Evolutionary conservation across 495 filamentous ascomycete species (phyloP), one percentile per base, ranked within the genome.

Genomic region (Talaromyces wortmannii): DNA sequence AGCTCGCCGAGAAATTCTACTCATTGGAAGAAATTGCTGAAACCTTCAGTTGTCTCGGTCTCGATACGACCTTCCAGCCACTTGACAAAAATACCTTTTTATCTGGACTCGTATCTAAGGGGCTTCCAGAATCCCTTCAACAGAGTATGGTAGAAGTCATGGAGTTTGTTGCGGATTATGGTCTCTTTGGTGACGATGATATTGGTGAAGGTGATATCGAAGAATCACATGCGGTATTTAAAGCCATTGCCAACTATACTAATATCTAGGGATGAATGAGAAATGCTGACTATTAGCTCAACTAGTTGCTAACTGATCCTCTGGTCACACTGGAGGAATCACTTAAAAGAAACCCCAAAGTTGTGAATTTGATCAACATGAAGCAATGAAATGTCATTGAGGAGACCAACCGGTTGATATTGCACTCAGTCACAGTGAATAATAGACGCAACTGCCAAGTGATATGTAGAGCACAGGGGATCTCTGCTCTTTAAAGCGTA

Each of bases 1-100:
- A 52, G 11, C 31, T 52, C 5, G 50, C 50, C 12, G 50, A 52
- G 50, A 52, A 52, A 16, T n/a, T 17, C 3, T 52, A 52, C n/a
- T 40, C 50, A 10, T 17, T 52, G 15, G 32, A 33, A 52, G 31
- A 52, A 43, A 18, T 52, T 30, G 18, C 16, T 2, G 12, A 18
- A 16, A 44, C 42, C 12, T 8, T 52, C 10, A 31, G 23, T 40
- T 15, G 23, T 10, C 50, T 23, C 13, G 33, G 50, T 3, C 33
- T 52, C 31, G 40, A 36, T 40, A 23, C 42, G 5, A 29, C 15
- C 13, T 43, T 43, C 11, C 32, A 42, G 12, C 15, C 15, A 13
- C 18, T 52, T 13, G 50, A 52, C 42, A 23, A 40, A 18, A 7
- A 17, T 15, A 43, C 50, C 10, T 52, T 52, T 29, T 40, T 40